Evolutionary conservation across 805 yeast species (phyloP).

Genomic region (Starmerella bombicola): DNA sequence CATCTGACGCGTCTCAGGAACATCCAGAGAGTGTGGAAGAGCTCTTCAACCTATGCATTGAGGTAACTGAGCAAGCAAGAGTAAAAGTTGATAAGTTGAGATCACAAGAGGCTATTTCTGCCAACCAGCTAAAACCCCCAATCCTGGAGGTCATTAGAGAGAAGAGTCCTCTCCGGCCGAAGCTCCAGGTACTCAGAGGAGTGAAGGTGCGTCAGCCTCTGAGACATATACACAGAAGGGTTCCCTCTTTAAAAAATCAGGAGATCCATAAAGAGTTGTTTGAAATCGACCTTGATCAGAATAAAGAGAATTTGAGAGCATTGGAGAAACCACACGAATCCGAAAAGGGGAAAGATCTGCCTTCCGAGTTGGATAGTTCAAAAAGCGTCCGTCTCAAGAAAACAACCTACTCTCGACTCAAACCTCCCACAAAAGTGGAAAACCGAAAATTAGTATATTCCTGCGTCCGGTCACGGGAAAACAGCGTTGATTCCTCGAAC

Average conservation of each 20-base stretch:
- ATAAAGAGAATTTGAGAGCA: slow-evolving; percentile 5
- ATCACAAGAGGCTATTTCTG: not conserved
- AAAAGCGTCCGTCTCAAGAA: not conserved
- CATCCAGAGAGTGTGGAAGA: slow-evolving; percentile 6
- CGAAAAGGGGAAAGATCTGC: not conserved
- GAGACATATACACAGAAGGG: not conserved
- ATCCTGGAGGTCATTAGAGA: not conserved
- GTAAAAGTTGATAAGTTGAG: not conserved
- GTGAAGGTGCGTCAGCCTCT: slow-evolving; percentile 6
- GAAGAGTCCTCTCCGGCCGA: slow-evolving; percentile 6
- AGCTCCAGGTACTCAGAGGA: slow-evolving; percentile 7
- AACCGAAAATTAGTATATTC: slow-evolving; percentile 5
- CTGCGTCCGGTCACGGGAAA: too few relatives aligned
- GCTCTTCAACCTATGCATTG: slow-evolving; percentile 2
- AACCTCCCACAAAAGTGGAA: slow-evolving; percentile 9
- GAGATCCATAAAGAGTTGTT: not conserved
- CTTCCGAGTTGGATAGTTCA: not conserved
- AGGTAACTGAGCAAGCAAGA: not conserved
- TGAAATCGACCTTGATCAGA: not conserved
- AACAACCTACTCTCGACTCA: not conserved
- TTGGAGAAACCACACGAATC: not conserved
- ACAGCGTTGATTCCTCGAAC: too few relatives aligned
- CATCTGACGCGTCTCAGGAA: not conserved
- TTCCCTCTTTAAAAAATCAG: slow-evolving; percentile 1
- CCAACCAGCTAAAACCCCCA: not conserved